A percentile compares a stretch with the other conserved stretches of the same genome.
Evolutionary conservation across 129 eudicot species (phyloP).

Genomic region (Flaveria trinervia): DNA sequence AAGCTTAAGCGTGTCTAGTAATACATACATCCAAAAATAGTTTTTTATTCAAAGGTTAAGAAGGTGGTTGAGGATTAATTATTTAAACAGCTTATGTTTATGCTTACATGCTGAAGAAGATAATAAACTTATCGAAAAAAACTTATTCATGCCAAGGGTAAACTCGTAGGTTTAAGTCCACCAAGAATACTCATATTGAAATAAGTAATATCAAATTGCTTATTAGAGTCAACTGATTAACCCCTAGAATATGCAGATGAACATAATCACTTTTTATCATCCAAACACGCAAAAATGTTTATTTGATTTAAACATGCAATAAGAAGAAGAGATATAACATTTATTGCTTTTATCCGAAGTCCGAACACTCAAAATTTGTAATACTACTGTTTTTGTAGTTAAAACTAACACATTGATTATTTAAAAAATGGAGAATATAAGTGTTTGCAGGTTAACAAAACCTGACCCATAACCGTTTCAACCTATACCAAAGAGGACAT

Average conservation of each 20-base stretch:
- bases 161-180: neutral
- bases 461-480: no score
- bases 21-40: neutral
- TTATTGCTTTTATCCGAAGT: no score
- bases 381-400: neutral
- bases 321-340: neutral
- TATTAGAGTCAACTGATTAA: neutral
- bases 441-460: neutral
- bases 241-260: neutral
- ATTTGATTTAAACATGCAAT: neutral
- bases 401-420: neutral
- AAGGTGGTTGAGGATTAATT: neutral
- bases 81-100: neutral
- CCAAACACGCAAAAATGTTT: neutral
- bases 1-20: no score
- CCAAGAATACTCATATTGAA: neutral
- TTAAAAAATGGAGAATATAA: neutral
- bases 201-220: neutral
- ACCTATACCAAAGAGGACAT: no score
- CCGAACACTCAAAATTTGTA: neutral
- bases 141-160: neutral
- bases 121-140: neutral
- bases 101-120: neutral
- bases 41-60: neutral
- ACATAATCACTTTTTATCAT: neutral